Evolutionary conservation across 768 basidiomycete genomes (phyloP).

Genomic region (Candolleomyces efflorescens): DNA sequence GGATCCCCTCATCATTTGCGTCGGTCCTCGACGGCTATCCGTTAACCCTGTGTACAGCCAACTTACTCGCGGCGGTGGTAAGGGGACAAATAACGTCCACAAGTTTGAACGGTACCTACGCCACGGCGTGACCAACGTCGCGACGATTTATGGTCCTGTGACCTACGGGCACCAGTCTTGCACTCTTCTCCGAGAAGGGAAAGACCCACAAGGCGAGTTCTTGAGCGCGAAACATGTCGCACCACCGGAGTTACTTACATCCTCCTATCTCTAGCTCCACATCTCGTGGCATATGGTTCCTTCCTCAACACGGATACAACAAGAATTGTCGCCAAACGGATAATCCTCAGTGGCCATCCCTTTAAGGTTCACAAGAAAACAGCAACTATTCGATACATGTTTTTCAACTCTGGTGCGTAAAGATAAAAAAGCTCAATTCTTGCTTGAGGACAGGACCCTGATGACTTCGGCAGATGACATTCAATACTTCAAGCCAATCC

Average conservation of each 20-base stretch:
- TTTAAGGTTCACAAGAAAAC: constrained; percentile 97
- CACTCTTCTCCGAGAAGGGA: constrained; percentile 67
- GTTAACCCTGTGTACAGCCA: constrained; percentile 92
- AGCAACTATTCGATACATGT: constrained; percentile 97
- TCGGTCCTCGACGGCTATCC: constrained; percentile 80
- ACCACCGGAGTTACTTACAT: background rate
- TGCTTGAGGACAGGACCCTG: background rate
- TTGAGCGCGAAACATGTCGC: background rate
- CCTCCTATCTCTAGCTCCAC: constrained; percentile 46
- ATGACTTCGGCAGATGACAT: constrained; percentile 60
- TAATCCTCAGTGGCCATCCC: constrained; percentile 92
- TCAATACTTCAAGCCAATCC: constrained; percentile 89
- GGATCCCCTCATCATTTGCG: constrained; percentile 86
- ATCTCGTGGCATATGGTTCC: constrained; percentile 86
- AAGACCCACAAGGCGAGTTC: constrained; percentile 61
- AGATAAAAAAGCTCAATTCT: background rate
- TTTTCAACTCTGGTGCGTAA: constrained; percentile 78
- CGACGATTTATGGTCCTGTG: constrained; percentile 86
- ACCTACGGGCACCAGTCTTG: constrained; percentile 84
- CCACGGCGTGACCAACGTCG: constrained; percentile 77
- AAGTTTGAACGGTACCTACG: constrained; percentile 91
- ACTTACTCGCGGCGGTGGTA: constrained; percentile 84
- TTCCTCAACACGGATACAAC: constrained; percentile 90
- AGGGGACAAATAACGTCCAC: constrained; percentile 94
- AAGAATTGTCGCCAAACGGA: constrained; percentile 88